Conservation (phyloP, 1,284 basidiomycete genomes). For the Boletus mariae region DNA sequence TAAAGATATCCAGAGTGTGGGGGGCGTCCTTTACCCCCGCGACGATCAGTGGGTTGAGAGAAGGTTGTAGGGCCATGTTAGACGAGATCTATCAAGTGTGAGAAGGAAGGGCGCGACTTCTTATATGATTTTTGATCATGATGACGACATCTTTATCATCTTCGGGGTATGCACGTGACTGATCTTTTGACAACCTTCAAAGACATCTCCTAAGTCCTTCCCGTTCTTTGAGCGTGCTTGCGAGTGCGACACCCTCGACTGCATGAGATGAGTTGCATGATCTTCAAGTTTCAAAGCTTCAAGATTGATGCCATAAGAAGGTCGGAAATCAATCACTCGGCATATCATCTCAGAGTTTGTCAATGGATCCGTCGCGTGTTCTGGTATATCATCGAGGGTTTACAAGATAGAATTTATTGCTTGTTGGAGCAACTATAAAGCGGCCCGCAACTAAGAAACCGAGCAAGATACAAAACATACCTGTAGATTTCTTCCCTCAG, state of each 20-base stretch:
- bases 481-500: too few relatives aligned
- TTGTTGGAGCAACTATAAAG: too few relatives aligned
- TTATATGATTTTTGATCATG: background rate
- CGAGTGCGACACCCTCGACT: too few relatives aligned
- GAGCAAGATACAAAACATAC: background rate
- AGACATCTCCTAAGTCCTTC: too few relatives aligned
- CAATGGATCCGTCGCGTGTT: too few relatives aligned
- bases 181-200: too few relatives aligned
- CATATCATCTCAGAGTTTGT: too few relatives aligned
- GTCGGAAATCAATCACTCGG: background rate
- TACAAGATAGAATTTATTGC: too few relatives aligned
- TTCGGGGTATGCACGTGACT: slow-evolving; percentile 9
- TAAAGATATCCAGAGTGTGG: slow-evolving; percentile 83
- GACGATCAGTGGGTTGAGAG: slow-evolving; percentile 69
- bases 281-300: background rate
- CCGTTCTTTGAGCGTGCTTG: background rate
- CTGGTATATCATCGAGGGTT: too few relatives aligned
- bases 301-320: too few relatives aligned
- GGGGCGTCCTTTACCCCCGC: slow-evolving; percentile 63
- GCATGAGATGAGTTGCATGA: too few relatives aligned
- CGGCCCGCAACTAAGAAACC: background rate
- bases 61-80: slow-evolving; percentile 80
- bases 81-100: background rate
- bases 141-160: background rate
- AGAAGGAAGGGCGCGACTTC: background rate